phyloP scores from a whole-genome alignment of 1,139 yeast genomes.

The Candida neerlandica region DNA sequence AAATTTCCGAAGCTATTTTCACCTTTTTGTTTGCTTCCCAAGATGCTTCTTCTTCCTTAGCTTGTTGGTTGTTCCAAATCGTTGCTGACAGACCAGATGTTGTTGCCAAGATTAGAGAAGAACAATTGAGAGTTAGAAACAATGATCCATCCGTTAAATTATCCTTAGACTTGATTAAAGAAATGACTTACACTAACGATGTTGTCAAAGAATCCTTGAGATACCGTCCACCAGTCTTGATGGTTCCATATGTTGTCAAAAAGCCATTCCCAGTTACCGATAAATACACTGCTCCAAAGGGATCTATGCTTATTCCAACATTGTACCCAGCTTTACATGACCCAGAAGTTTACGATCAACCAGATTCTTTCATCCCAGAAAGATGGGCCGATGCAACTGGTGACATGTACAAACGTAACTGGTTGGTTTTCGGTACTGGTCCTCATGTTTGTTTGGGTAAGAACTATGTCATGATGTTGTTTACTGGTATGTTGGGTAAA shows the following conservation, averaged over 20 bases:
- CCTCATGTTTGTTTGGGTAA: constrained; percentile 96
- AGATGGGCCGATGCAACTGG: constrained; percentile 69
- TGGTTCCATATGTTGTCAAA: constrained; percentile 97
- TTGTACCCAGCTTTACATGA: constrained; percentile 95
- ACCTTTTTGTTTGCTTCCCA: constrained; percentile 96
- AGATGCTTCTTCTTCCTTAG: constrained; percentile 97
- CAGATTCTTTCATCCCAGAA: constrained; percentile 92
- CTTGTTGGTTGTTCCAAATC: constrained; percentile 97
- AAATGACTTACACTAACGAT: constrained; percentile 85
- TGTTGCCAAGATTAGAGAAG: constrained; percentile 80
- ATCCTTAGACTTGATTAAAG: constrained; percentile 70
- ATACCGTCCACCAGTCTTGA: constrained; percentile 94
- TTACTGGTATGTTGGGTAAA: constrained; percentile 89
- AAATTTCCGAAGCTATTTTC: constrained; percentile 93
- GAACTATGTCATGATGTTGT: constrained; percentile 86
- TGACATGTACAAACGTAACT: constrained; percentile 74
- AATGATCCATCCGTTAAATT: constrained; percentile 69
- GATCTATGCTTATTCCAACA: constrained; percentile 95
- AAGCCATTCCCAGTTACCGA: constrained; percentile 80
- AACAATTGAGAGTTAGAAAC: constrained; percentile 80
- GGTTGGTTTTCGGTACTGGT: constrained; percentile 97
- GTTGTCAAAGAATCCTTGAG: constrained; percentile 92
- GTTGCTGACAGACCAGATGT: constrained; percentile 95
- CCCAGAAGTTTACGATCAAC: constrained; percentile 92
- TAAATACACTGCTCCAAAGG: constrained; percentile 90